phyloP scores from a whole-genome alignment of 768 basidiomycete species.

The Grammothele lineata region DNA sequence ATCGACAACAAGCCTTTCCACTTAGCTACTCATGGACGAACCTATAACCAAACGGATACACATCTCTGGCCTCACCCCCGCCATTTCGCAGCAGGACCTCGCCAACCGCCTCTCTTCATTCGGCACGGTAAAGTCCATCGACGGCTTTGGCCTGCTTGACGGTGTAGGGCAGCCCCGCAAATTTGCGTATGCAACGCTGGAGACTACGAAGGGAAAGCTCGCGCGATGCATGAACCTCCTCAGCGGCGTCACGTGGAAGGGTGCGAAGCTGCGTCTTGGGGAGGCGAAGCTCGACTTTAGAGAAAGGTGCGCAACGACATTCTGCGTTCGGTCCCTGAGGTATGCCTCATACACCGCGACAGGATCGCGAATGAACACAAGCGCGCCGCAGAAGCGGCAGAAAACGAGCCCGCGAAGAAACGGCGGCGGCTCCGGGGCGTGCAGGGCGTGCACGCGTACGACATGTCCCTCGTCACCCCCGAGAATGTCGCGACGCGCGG shows the following conservation, averaged over 20 bases:
- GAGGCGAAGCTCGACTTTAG: constrained; percentile 77
- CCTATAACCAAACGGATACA: constrained; percentile 58
- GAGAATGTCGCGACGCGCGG: constrained; percentile 46
- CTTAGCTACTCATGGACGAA: constrained; percentile 24
- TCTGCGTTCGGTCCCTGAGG: constrained; percentile 4
- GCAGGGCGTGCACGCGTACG: constrained; percentile 43
- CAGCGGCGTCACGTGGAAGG: constrained; percentile 85
- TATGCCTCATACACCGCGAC: background rate
- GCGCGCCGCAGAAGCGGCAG: constrained; percentile 18
- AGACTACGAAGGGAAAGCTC: constrained; percentile 54
- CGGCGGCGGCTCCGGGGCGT: constrained; percentile 33
- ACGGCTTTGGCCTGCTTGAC: constrained; percentile 65
- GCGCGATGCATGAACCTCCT: constrained; percentile 69
- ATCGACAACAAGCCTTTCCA: too few relatives aligned
- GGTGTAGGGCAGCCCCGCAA: constrained; percentile 62
- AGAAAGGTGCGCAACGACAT: constrained; percentile 46
- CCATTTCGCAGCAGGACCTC: constrained; percentile 56
- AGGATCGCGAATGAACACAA: constrained; percentile 28
- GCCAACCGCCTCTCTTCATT: constrained; percentile 55
- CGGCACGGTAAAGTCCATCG: constrained; percentile 62
- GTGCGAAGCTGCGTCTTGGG: constrained; percentile 76
- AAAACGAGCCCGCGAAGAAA: constrained; percentile 39
- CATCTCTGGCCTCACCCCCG: constrained; percentile 70
- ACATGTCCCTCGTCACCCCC: constrained; percentile 63
- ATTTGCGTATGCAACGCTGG: constrained; percentile 72